Base-by-base conservation (phyloP, 495 filamentous ascomycete genomes). In the Aspergillus haitiensis region DNA sequence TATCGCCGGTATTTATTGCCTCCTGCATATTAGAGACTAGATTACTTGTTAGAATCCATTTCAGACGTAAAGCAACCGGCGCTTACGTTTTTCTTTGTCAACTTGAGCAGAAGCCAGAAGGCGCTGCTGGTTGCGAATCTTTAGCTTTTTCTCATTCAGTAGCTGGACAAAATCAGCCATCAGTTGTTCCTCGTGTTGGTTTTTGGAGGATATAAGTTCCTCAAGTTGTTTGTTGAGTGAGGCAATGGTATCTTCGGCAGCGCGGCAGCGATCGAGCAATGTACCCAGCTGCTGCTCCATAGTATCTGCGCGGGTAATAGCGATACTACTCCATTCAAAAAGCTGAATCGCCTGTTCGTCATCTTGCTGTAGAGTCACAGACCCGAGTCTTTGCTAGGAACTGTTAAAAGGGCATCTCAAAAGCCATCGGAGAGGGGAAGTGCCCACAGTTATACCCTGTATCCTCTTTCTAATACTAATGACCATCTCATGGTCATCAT, bases 141-240 rank as follows among this genome's bases (percentile, higher is more conserved):
- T 95, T n/a, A 90, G 76, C 72, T 96, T 96, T 73, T 96, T 96
- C 64, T 87, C 86, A 62, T 96, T 96, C 0, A 96, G 71, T 2
- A 95, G 70, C 16, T 82, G 78, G 36, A 80, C 80, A 56, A 92
- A 91, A 67, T 90, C 92, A 39, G 83, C 79, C 3, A 95, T 72
- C 6, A 95, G 70, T 52, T 86, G 82, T 15, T 82, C 77, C 66
- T 96, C 91, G 56, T 91, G 82, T 15, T 84, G 83, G 44, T 72
- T 74, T 63, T 91, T 91, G 10, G 86, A 76, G 39, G 73, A 73
- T n/a, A 84, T 77, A 32, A 93, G 79, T 36, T 90, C 85, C 8
- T 86, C 78, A 0, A 92, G 71, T 65, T 87, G 83, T 12, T 67
- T 67, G 50, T 78, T 80, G 8, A 94, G 76, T 31, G 74, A 75